A percentile compares a stretch with the other conserved stretches of the same genome.
phyloP scores from a whole-genome alignment of 805 yeast species.

The Wickerhamomyces chambardii region DNA sequence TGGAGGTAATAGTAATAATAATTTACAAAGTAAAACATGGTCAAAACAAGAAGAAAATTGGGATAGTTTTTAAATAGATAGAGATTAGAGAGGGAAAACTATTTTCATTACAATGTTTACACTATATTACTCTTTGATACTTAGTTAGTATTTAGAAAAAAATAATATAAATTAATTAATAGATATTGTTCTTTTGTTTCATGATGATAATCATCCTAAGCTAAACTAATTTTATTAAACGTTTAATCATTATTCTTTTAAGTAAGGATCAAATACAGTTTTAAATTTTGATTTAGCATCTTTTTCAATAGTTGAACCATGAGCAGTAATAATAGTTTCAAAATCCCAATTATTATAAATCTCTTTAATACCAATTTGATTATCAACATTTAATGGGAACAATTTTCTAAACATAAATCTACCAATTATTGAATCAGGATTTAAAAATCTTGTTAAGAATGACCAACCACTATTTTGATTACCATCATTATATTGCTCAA shows the following conservation, averaged over 20 bases:
- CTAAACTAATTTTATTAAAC: too few species aligned
- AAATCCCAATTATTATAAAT: constrained; percentile 30
- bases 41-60: constrained; percentile 51
- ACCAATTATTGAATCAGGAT: constrained; percentile 31
- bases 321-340: constrained; percentile 44
- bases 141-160: too few species aligned
- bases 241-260: too few species aligned
- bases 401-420: constrained; percentile 18
- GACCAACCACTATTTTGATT: constrained; percentile 38
- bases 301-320: constrained; percentile 46
- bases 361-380: constrained; percentile 7
- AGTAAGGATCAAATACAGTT: constrained; percentile 13
- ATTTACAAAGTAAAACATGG: constrained; percentile 23
- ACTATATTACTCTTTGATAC: too few species aligned
- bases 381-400: constrained; percentile 9
- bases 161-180: too few species aligned
- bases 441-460: constrained; percentile 28
- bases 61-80: constrained; percentile 67
- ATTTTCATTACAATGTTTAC: too few species aligned
- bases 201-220: too few species aligned
- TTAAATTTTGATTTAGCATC: constrained; percentile 20
- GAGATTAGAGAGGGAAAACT: too few species aligned
- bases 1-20: constrained; percentile 12
- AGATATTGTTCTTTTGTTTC: too few species aligned
- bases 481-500: constrained; percentile 34